Evolutionary conservation across 345 rosid genomes (phyloP).

Genomic region (Citrus unshiu): DNA sequence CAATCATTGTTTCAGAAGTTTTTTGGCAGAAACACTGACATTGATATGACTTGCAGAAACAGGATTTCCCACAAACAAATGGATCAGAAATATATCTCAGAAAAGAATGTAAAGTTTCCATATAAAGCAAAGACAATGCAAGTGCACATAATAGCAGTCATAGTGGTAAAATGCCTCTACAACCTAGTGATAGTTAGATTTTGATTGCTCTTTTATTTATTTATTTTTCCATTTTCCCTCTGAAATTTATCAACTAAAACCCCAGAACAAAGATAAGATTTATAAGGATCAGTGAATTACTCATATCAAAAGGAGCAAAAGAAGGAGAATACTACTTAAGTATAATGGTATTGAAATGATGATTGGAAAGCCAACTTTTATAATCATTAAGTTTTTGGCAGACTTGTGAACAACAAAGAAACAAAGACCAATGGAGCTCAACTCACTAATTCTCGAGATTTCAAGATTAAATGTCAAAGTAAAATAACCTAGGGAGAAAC

Average conservation of each 20-base stretch:
- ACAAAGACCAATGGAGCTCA: not conserved
- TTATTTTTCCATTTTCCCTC: not conserved
- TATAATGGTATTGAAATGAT: not conserved
- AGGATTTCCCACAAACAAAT: not conserved
- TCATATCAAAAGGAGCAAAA: not conserved
- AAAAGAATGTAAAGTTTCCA: slow-evolving; percentile 9
- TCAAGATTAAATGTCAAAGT: slow-evolving; percentile 1
- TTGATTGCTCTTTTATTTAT: not conserved
- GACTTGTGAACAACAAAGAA: not conserved
- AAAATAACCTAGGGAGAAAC: slow-evolving; percentile 81
- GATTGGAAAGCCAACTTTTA: not conserved
- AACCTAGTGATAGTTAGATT: not conserved
- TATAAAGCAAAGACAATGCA: slow-evolving; percentile 3
- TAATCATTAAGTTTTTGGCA: not conserved
- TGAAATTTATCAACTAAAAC: not conserved
- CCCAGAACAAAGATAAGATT: not conserved
- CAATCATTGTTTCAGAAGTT: not conserved
- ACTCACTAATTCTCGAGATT: slow-evolving; percentile 1
- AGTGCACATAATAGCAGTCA: not conserved
- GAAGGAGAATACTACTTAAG: not conserved
- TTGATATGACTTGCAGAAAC: not conserved
- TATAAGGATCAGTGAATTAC: not conserved
- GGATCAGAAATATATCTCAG: not conserved
- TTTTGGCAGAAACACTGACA: slow-evolving; percentile 9
- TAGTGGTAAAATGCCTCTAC: not conserved